phyloP scores from a whole-genome alignment of 495 filamentous ascomycete species.

The Lichenothelia convexa region DNA sequence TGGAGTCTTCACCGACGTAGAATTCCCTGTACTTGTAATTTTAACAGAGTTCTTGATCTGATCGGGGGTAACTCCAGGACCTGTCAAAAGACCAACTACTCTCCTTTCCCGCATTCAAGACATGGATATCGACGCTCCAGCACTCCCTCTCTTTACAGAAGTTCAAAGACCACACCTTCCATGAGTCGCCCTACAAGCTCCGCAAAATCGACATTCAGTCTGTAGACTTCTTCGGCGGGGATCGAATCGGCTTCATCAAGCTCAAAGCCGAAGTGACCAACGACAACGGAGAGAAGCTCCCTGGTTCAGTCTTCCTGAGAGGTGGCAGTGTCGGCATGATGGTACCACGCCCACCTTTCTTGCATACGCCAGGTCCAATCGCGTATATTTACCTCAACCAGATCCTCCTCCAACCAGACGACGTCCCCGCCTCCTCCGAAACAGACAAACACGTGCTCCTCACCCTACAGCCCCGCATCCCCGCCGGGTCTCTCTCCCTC shows the following conservation, averaged over 20 bases:
- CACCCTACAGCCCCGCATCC: conserved; percentile 67
- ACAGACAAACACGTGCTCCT: conserved; percentile 52
- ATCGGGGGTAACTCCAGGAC: no score
- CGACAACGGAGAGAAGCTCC: conserved; percentile 41
- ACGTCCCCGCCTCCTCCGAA: conserved; percentile 28
- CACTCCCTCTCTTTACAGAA: conserved; percentile 45
- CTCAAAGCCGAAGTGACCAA: conserved; percentile 49
- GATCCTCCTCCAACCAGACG: conserved; percentile 55
- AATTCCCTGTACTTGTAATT: no score
- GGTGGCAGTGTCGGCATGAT: conserved; percentile 73
- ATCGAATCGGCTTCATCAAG: conserved; percentile 61
- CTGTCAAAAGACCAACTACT: conserved; percentile 9
- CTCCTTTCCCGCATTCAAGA: conserved; percentile 15
- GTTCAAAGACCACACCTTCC: conserved; percentile 44
- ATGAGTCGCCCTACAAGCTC: conserved; percentile 49
- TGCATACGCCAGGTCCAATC: background rate
- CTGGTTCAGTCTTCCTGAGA: conserved; percentile 62
- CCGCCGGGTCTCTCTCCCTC: conserved; percentile 57
- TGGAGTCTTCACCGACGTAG: no score
- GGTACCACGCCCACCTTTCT: conserved; percentile 21
- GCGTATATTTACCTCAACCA: conserved; percentile 7
- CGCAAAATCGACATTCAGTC: conserved; percentile 53
- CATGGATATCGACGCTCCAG: conserved; percentile 53
- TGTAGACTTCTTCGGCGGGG: conserved; percentile 50
- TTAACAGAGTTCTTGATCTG: no score